Base-by-base conservation (phyloP, 345 rosid species). In the Aquilaria yunnanensis region DNA sequence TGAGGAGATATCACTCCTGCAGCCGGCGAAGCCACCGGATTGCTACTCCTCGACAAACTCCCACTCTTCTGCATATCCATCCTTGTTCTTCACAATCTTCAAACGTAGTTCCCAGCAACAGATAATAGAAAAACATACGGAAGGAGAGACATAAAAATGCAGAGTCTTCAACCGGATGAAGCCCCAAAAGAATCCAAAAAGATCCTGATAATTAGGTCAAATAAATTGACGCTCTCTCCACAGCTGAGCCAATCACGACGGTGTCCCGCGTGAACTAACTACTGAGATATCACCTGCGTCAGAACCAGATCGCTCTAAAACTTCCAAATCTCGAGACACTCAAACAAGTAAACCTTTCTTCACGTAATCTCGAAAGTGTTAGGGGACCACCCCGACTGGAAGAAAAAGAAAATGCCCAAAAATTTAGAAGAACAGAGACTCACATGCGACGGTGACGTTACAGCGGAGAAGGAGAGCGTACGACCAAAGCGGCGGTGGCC, bases 11-110 rank as follows among this genome's bases (percentile, higher is more conserved):
- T 30, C 47, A 75, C 67, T 57, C 69, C 58, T 43, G 51, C 57
- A 6, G 69, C 49, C 55, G 0, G 46, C 56, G 43, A 37, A 37
- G 71, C 63, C 45, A 70, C 63, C 61, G 73, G 68, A 34, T 32
- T 76, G 41, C 62, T 75, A 52, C 68, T 72, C 23, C 62, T 59
- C 1, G 73, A 74, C 0, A 83, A 57, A 59, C 73, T 81, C 47
- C 82, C 79, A 67, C 69, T 72, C 67, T 76, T 80, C 70, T 74
- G 83, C 89, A 84, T 81, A 73, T 75, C 83, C 64, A 59, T 50
- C 63, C 51, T 47, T 50, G 14, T 45, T 37, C 59, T 54, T 47
- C 65, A 46, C 37, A 67, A 52, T 56, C 62, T 66, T 57, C 54
- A 51, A 63, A 32, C 70, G 57, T 54, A 67, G 64, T 65, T n/a